Evolutionary conservation across 306 rosid species (phyloP).

Genomic region (Lathyrus tuberosus): DNA sequence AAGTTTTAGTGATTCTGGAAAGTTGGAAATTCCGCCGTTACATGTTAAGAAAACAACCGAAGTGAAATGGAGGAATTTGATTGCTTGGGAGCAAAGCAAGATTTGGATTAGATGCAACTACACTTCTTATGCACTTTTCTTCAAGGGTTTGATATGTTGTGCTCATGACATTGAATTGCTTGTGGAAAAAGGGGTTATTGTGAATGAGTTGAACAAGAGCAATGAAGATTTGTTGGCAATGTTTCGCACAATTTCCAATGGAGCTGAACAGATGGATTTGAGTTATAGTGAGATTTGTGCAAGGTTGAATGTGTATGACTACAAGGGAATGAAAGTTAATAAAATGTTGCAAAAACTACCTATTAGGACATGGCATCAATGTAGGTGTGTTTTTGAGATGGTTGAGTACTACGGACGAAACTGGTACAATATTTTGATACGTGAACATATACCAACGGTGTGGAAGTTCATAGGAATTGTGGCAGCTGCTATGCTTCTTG

Average conservation of each 20-base stretch:
- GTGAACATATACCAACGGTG: constrained; percentile 34
- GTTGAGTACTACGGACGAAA: neutral
- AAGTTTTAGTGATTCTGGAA: constrained; percentile 2
- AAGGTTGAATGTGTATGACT: neutral
- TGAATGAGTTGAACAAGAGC: neutral
- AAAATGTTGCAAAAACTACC: neutral
- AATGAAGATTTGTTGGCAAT: neutral
- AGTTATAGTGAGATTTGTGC: constrained; percentile 19
- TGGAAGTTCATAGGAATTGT: constrained; percentile 41
- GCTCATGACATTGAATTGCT: constrained; percentile 16
- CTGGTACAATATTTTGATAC: constrained; percentile 27
- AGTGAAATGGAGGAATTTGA: constrained; percentile 27
- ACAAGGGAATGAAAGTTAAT: neutral
- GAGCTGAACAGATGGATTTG: constrained; percentile 28
- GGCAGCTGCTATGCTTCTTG: constrained; percentile 31
- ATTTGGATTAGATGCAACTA: constrained; percentile 25
- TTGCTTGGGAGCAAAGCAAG: constrained; percentile 27
- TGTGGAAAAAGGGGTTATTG: neutral
- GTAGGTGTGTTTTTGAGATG: neutral
- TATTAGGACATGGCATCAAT: constrained; percentile 5
- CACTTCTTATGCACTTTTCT: constrained; percentile 27
- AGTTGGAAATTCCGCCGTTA: neutral
- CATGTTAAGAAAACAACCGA: constrained; percentile 4
- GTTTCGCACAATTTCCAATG: neutral
- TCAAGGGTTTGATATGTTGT: constrained; percentile 21